Evolutionary conservation across 2,329 filamentous ascomycete genomes (phyloP), one percentile per base, ranked within the genome.

Genomic region (Colletotrichum kahawae): DNA sequence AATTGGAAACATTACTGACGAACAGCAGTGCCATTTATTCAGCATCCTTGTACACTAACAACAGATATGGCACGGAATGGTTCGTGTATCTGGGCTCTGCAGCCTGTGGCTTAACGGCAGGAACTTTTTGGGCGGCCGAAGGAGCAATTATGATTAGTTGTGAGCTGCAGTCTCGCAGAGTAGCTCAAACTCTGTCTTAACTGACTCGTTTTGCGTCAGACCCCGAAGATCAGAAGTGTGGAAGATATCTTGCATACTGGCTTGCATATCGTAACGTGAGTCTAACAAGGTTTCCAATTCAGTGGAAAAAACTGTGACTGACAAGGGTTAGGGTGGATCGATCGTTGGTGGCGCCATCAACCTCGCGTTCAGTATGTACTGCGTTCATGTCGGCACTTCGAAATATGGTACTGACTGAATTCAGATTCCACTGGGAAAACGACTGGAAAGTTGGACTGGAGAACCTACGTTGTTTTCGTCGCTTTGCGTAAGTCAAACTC

Each of bases 1-100:
- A 5, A 27, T 24, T 8, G 0, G n/a, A 1, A 16, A 13, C 4
- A 1, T 4, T 27, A 4, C 21, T 27, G 12, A 57, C 13, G 7
- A 12, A 21, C 7, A 18, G 0, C 13, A 63, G 67, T 13, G 67
- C 67, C 4, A 62, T 85, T 4, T 85, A 84, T 70, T 82, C 82
- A 1, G 83, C 83, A 0, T 82, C 81, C 0, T 71, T 85, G n/a
- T 84, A 85, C 74, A 77, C 80, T 4, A 85, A 85, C 71, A 85
- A 80, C 56, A 77, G 78, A 2, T 81, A 81, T 43, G 80, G 80
- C 12, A 79, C 66, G 1, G 68, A 79, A 12, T 74, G 67, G 74
- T 75, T 76, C 13, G 48, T 75, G 1, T 80, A 79, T 27, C 62
- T 80, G 7, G 80, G 79, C 1, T 78, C 80, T 7, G 79, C 78